These are phyloP conservation scores for Babesia sp. DNA, from an alignment of 169 alveolate species.

Conservation along the genomic window DNA sequence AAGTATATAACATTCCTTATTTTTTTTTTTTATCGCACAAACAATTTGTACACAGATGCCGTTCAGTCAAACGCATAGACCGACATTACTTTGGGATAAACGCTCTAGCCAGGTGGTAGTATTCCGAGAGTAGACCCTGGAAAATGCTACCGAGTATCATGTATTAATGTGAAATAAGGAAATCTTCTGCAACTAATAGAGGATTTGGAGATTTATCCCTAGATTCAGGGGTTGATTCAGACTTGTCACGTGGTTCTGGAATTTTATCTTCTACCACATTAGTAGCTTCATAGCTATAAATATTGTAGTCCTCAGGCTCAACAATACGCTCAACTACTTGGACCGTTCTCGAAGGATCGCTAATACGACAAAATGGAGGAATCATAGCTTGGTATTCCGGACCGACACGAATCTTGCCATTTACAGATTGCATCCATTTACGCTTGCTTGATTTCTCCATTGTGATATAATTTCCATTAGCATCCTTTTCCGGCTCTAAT, in stretches of 20 bases:
- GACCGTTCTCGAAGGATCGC: too few relatives aligned
- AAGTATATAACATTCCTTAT: not conserved
- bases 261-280: too few relatives aligned
- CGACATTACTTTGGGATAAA: slow-evolving; percentile 52
- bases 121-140: not conserved
- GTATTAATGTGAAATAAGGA: slow-evolving; percentile 13
- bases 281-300: too few relatives aligned
- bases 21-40: not conserved
- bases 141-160: not conserved
- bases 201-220: too few relatives aligned
- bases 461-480: not conserved
- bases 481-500: not conserved
- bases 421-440: slow-evolving; percentile 65
- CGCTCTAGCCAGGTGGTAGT: slow-evolving; percentile 21
- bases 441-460: slow-evolving; percentile 44
- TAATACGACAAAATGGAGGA: slow-evolving; percentile 59
- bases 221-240: too few relatives aligned
- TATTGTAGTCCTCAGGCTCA: too few relatives aligned
- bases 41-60: slow-evolving; percentile 37
- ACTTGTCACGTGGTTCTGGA: too few relatives aligned
- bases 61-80: slow-evolving; percentile 37
- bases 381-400: slow-evolving; percentile 70
- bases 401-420: slow-evolving; percentile 66
- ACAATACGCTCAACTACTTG: too few relatives aligned
- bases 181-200: slow-evolving; percentile 18